Conservation (phyloP, 2,329 filamentous ascomycete species). For the Talaromyces sp. region DNA sequence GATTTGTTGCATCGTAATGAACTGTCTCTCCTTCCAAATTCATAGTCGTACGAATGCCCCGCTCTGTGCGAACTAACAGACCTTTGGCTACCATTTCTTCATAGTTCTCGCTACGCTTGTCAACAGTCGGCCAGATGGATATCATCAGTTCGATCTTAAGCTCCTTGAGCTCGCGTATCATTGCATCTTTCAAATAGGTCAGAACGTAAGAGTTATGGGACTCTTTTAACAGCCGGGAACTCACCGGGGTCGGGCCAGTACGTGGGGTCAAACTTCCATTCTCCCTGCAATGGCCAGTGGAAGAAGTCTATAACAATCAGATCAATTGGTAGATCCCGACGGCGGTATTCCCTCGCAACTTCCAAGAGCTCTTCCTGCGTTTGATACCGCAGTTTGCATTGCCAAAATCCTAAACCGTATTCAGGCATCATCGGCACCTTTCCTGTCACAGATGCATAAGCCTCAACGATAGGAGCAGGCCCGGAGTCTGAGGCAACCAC, state of each 20-base stretch:
- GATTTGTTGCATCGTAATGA: conserved; percentile 65
- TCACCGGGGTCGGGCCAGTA: conserved; percentile 64
- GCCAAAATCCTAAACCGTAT: conserved; percentile 67
- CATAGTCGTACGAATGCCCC: conserved; percentile 59
- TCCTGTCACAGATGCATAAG: conserved; percentile 58
- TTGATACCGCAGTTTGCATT: conserved; percentile 65
- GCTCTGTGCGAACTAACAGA: conserved; percentile 59
- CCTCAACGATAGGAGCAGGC: conserved; percentile 56
- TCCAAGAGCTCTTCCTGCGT: conserved; percentile 63
- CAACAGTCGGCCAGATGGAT: conserved; percentile 68
- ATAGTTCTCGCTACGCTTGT: conserved; percentile 59
- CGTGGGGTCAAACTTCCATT: conserved; percentile 64
- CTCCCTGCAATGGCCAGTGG: conserved; percentile 65
- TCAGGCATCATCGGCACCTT: conserved; percentile 67
- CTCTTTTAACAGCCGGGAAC: conserved; percentile 20
- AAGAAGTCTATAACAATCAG: conserved; percentile 67
- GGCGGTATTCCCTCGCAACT: conserved; percentile 60
- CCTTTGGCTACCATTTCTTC: conserved; percentile 62
- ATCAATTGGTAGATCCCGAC: conserved; percentile 59
- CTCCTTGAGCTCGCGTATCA: conserved; percentile 60
- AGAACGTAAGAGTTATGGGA: background rate
- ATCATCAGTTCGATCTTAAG: conserved; percentile 66
- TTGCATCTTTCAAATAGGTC: conserved; percentile 48
- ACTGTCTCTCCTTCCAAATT: conserved; percentile 60
- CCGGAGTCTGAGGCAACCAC: conserved; percentile 56